These are phyloP conservation scores for Sarocladium brachiariae DNA, from an alignment of 2,329 filamentous ascomycete species.

Conservation along the genomic window DNA sequence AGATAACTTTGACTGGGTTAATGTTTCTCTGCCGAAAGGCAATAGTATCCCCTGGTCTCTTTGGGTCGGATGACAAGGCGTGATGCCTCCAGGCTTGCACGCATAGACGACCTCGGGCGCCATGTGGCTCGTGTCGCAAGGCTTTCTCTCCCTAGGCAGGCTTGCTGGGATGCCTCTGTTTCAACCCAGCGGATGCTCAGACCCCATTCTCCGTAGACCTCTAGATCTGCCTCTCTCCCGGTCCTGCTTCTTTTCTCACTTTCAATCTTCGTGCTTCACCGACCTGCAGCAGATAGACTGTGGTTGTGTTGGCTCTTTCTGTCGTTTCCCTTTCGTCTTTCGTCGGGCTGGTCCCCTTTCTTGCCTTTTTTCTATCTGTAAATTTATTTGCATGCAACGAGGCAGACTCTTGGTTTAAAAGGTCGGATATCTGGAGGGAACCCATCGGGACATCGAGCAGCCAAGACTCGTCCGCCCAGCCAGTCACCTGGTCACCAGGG, in stretches of 20 bases:
- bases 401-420: background rate
- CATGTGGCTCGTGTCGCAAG: constrained; percentile 6
- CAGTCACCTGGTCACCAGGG: background rate
- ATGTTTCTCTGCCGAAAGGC: background rate
- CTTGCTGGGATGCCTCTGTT: constrained; percentile 9
- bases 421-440: background rate
- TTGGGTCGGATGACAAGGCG: constrained; percentile 4
- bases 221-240: constrained; percentile 13
- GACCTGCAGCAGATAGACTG: background rate
- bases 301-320: constrained; percentile 2
- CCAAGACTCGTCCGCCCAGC: background rate
- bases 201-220: constrained; percentile 10
- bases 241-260: constrained; percentile 14
- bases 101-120: background rate
- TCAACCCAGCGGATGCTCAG: background rate
- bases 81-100: background rate
- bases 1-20: background rate
- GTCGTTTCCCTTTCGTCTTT: constrained; percentile 9
- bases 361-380: constrained; percentile 1
- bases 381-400: background rate
- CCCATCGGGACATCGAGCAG: too few relatives aligned
- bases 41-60: background rate
- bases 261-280: constrained; percentile 9
- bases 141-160: constrained; percentile 9
- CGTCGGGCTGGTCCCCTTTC: constrained; percentile 11